Evolutionary conservation across 2,329 filamentous ascomycete species (phyloP).

Genomic region (Lecanicillium sp.): DNA sequence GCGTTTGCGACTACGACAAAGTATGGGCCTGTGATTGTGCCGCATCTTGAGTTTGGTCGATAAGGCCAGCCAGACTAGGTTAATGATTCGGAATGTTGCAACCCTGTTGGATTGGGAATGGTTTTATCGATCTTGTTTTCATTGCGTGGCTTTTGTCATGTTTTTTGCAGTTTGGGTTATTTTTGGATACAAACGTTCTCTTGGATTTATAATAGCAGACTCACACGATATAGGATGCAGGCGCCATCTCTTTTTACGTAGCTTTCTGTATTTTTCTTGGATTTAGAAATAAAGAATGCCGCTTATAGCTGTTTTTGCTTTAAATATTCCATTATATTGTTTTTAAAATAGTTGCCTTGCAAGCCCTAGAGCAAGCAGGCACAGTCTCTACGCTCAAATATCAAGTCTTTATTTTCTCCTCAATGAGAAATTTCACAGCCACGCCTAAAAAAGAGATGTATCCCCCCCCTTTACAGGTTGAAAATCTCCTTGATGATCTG

Average conservation of each 20-base stretch:
- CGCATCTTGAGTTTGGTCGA: constrained; percentile 69
- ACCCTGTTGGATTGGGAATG: background rate
- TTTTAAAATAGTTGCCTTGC: too few species aligned
- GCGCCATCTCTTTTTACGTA: too few species aligned
- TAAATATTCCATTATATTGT: too few species aligned
- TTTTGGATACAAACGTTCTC: constrained; percentile 7
- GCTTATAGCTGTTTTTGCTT: too few species aligned
- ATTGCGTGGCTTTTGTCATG: background rate
- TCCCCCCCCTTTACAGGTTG: constrained; percentile 39
- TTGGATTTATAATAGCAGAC: too few species aligned
- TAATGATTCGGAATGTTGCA: background rate
- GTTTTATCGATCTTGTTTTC: background rate
- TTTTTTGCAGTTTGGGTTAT: background rate
- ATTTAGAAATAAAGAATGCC: too few species aligned
- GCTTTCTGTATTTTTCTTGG: too few species aligned
- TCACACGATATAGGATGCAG: too few species aligned
- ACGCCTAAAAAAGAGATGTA: background rate
- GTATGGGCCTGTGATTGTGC: constrained; percentile 93
- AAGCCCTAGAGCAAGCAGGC: too few species aligned
- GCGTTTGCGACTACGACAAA: constrained; percentile 78
- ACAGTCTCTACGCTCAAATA: too few species aligned
- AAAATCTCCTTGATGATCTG: constrained; percentile 76
- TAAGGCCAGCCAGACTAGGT: constrained; percentile 21
- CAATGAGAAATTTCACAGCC: too few species aligned
- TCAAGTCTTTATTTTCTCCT: too few species aligned